Base-by-base conservation (phyloP, 139 green algal genomes). In the Ettlia oleoabundans region DNA sequence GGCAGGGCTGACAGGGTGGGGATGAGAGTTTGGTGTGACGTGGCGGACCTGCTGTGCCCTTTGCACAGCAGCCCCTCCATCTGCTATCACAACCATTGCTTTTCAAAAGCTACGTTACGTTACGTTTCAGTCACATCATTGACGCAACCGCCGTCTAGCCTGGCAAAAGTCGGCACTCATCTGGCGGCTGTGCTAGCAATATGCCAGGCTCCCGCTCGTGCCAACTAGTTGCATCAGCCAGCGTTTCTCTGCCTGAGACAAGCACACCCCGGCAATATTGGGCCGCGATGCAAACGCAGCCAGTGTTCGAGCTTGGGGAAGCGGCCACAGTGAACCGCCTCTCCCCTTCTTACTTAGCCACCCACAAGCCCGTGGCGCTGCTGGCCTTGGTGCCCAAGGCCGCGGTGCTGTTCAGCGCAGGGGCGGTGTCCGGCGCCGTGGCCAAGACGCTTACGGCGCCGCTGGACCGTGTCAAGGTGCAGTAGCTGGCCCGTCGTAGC, bases 371-470 rank as follows among this genome's bases (percentile, higher is more conserved):
- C 2, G 9, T 84, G 3, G 87, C 87, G 2, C 26, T 88, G 21
- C 63, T 93, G 38, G 84, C 84, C 38, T 26, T 92, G 43, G 43
- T 96, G n/a, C 90, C 90, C 6, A 86, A 84, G 3, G 77, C 85
- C 28, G 72, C 81, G 2, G 86, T 95, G 38, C 66, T 97, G 19
- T 98, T 98, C 79, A 41, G 78, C 7, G 92, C 94, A 9, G 94
- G 94, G 10, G 94, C 93, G 21, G 42, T 94, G 35, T 90, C 93
- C 8, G 94, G 94, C 24, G 93, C 94, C 15, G 66, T 96, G 4
- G 93, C 92, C 28, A 97, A 97, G 86, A 94, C 91, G 4, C 40
- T 93, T 26, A 97, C 93, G 24, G 94, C 94, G 21, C 94, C 94
- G 9, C 82, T 98, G 24, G 94, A 98, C 80, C 70, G 94, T 2